Evolutionary conservation across 148 eudicot genomes (phyloP).

Genomic region (Simmondsia chinensis): DNA sequence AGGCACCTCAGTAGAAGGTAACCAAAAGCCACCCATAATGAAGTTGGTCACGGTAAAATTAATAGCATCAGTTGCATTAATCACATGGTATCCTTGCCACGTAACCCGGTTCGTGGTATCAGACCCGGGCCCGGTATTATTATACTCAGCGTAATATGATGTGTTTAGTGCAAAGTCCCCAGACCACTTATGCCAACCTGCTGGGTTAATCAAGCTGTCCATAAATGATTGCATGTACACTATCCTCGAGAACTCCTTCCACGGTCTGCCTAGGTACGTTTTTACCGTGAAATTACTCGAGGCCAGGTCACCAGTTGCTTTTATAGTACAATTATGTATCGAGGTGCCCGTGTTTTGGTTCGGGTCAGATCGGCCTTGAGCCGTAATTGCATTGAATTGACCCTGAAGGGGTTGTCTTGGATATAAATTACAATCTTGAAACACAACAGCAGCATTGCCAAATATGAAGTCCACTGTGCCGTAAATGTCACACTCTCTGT

Average conservation of each 20-base stretch:
- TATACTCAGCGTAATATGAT: constrained; percentile 28
- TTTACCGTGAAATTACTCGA: constrained; percentile 4
- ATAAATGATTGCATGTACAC: constrained; percentile 22
- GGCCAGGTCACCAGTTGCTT: constrained; percentile 7
- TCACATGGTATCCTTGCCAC: constrained; percentile 31
- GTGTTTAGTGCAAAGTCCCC: constrained; percentile 25
- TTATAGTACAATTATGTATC: constrained; percentile 13
- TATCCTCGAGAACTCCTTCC: constrained; percentile 29
- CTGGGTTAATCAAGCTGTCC: constrained; percentile 17
- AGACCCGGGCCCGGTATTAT: constrained; percentile 27
- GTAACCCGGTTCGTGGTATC: constrained; percentile 12
- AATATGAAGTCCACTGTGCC: constrained; percentile 38
- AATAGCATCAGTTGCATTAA: constrained; percentile 1
- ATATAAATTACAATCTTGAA: constrained; percentile 20
- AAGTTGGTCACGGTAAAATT: constrained; percentile 14
- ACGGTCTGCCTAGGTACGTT: constrained; percentile 27
- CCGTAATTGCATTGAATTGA: constrained; percentile 18
- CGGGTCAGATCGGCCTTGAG: constrained; percentile 23
- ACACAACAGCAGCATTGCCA: constrained; percentile 24
- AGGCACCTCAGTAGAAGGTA: constrained; percentile 16
- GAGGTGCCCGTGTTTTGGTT: constrained; percentile 25
- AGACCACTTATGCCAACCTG: constrained; percentile 29
- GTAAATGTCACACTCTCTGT: constrained; percentile 21
- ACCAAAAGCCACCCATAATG: constrained; percentile 11
- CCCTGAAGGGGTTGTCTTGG: constrained; percentile 8